Conservation (phyloP, 2,329 filamentous ascomycete species). For the Aspergillus sergii region DNA sequence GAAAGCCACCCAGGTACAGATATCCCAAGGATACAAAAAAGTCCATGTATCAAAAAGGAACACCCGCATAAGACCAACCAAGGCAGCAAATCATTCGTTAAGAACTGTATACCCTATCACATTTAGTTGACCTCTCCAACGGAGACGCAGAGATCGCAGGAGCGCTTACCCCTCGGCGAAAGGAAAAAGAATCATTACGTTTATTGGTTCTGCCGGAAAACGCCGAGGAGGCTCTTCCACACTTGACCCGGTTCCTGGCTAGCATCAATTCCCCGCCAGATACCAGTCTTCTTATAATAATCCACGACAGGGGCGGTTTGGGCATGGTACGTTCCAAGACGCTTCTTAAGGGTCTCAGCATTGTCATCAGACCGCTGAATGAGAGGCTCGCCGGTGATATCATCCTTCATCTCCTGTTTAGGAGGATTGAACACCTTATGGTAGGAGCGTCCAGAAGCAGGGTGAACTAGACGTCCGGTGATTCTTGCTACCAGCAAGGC, state of each 20-base stretch:
- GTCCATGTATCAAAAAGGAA: slow-evolving; percentile 1
- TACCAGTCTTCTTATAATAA: slow-evolving; percentile 97
- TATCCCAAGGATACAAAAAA: slow-evolving; percentile 16
- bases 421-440: slow-evolving; percentile 99
- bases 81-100: background rate
- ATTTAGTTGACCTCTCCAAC: background rate
- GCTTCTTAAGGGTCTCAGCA: slow-evolving; percentile 92
- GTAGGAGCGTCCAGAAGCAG: slow-evolving; percentile 93
- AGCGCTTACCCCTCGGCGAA: slow-evolving; percentile 5
- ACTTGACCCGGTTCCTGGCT: slow-evolving; percentile 94
- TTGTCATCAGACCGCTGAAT: slow-evolving; percentile 98
- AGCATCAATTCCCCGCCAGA: slow-evolving; percentile 94
- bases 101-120: background rate
- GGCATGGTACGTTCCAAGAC: slow-evolving; percentile 86
- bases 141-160: slow-evolving; percentile 2
- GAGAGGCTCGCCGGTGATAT: slow-evolving; percentile 93
- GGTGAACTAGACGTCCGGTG: slow-evolving; percentile 93
- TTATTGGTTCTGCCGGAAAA: slow-evolving; percentile 68
- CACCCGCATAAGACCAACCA: slow-evolving; percentile 5
- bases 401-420: slow-evolving; percentile 91
- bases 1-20: slow-evolving; percentile 21
- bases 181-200: background rate
- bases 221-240: slow-evolving; percentile 86
- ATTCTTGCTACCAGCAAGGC: slow-evolving; percentile 90
- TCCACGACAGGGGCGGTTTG: slow-evolving; percentile 91